These are phyloP conservation scores for Serendipita sp. DNA, from an alignment of 1,284 basidiomycete species.

Conservation along the genomic window DNA sequence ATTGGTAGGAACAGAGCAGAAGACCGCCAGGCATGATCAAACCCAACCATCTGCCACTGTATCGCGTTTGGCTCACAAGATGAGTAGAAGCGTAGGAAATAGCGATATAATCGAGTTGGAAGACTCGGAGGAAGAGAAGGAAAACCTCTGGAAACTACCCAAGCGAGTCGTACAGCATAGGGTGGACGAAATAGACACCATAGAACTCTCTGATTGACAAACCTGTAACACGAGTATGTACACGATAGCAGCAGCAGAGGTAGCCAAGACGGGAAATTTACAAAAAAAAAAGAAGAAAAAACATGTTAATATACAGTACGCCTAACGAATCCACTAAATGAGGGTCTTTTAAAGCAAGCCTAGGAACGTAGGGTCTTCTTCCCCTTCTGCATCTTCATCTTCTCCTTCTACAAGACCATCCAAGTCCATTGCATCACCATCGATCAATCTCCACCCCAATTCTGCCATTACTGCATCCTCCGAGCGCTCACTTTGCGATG, in stretches of 20 bases:
- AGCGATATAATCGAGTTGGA: slow-evolving; percentile 8
- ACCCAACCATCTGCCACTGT: background rate
- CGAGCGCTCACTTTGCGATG: background rate
- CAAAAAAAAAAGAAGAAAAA: background rate
- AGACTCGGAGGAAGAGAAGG: slow-evolving; percentile 9
- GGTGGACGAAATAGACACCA: background rate
- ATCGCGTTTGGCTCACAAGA: background rate
- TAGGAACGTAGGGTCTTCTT: slow-evolving; percentile 2
- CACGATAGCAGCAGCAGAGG: background rate
- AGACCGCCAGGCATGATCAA: background rate
- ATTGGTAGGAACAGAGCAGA: background rate
- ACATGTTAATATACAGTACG: background rate
- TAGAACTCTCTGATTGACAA: slow-evolving; percentile 9
- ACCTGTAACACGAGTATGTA: background rate
- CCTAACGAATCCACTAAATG: background rate
- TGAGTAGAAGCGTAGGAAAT: background rate
- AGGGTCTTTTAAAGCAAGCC: background rate
- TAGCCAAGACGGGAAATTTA: background rate
- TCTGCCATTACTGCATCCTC: background rate
- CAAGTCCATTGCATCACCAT: background rate
- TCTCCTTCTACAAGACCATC: slow-evolving; percentile 1
- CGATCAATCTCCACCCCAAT: background rate
- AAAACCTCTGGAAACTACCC: background rate
- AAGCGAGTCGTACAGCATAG: background rate
- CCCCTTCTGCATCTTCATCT: slow-evolving; percentile 6